Evolutionary conservation across 306 rosid genomes (phyloP), one percentile per base, ranked within the genome.

Genomic region (Begonia peltatifolia): DNA sequence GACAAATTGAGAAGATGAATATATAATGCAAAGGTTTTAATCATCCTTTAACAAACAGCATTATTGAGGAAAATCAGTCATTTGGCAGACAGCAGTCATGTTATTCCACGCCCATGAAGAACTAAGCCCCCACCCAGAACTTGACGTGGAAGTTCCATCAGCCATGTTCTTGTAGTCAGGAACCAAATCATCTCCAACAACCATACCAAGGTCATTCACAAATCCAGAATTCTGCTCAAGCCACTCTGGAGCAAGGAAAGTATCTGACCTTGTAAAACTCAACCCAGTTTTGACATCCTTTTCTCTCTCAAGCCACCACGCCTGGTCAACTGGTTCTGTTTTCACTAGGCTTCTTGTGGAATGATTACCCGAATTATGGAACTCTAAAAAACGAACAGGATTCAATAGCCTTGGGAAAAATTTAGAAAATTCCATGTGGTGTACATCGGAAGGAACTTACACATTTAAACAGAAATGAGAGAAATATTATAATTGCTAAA

Each of bases 11-110:
- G 48, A 44, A 44, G 14, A 10, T 44, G n/a, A 10, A 12, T 44
- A 6, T 44, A 6, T 10, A 44, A 44, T 44, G 14, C 38, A 30
- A 30, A 5, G 3, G 48, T 12, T 44, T 44, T n/a, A 7, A 30
- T 44, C 48, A 2, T 44, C 14, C 12, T 11, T 44, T 44, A 10
- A 10, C 48, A 44, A 3, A 44, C n/a, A 44, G 48, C 14, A 11
- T 44, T 44, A 44, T 44, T 44, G 48, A 11, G 67, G 74, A 68
- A 42, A 64, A 57, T 82, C 75, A 9, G 75, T 63, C 72, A 73
- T 68, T 49, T 75, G 76, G 67, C 63, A 73, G 58, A 78, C 68
- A 12, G 74, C 64, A 52, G 72, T 80, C 79, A 70, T 64, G 73
- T 65, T 71, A 61, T 76, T 70, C 80, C 87, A 63, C 13, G 54